These are phyloP conservation scores for Mortierella sp. DNA, from an alignment of 371 early-diverging fungal genomes.

Conservation along the genomic window DNA sequence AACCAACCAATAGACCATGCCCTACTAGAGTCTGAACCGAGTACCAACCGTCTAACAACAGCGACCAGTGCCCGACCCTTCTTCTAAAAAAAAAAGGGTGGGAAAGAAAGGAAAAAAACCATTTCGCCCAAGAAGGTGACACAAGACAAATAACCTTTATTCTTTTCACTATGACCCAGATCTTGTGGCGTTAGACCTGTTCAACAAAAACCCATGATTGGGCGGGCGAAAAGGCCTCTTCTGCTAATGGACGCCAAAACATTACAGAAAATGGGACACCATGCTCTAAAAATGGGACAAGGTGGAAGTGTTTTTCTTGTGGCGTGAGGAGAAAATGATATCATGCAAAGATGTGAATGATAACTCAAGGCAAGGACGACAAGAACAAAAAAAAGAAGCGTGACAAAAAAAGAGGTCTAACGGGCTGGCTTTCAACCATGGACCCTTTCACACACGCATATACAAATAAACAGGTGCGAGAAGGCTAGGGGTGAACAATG, in stretches of 20 bases:
- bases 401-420: background rate
- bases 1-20: no score
- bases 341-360: conserved; percentile 4
- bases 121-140: background rate
- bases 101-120: background rate
- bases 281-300: conserved; percentile 25
- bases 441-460: background rate
- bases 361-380: background rate
- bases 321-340: conserved; percentile 18
- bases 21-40: no score
- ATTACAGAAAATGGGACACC: conserved; percentile 1
- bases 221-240: background rate
- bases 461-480: background rate
- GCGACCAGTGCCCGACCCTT: no score
- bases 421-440: background rate
- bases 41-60: no score
- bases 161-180: no score
- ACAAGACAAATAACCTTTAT: background rate
- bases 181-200: background rate
- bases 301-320: conserved; percentile 19
- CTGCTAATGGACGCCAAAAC: background rate
- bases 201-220: background rate
- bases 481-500: background rate
- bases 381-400: background rate
- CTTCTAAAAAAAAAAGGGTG: no score